Evolutionary conservation across 495 filamentous ascomycete species (phyloP), one percentile per base, ranked within the genome.

Genomic region (Penicillium canescens): DNA sequence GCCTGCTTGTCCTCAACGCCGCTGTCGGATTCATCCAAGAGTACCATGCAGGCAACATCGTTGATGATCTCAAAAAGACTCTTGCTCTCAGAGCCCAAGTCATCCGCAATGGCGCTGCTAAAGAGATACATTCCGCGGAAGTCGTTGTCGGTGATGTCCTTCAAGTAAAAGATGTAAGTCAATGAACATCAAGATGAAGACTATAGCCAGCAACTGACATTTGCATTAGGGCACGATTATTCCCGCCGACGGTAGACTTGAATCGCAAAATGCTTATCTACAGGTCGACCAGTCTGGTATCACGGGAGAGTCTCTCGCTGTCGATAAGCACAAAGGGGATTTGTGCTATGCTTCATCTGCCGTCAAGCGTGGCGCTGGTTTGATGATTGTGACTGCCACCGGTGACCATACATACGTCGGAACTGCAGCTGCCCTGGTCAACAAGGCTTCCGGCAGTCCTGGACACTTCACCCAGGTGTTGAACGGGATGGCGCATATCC

Each of bases 211-310:
- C 14, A 13, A 11, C 14, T 36, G 26, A 51, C 24, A 28, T 55
- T 63, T 12, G 13, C 10, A 38, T 14, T 40, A 79, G 78, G 91
- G 91, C 71, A 91, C 90, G 52, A 94, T 96, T 56, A 85, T 96
- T 68, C 87, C 91, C 44, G 92, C 91, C 60, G 92, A 96, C 69
- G 92, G 92, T 52, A 85, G 85, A 46, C 83, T 96, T 63, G 81
- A 92, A 53, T 89, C 87, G 64, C 84, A 89, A 40, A 82, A 85
- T 61, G 84, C 88, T 50, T 88, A 87, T 77, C 82, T 96, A 46
- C 90, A 95, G 68, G 86, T 96, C 55, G 92, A 96, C 72, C 92
- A 96, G 75, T 96, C 91, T 53, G 82, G 88, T 56, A 89, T 96
- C 63, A 96, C 92, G 28, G 92, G 92, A 54, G 92, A 96, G 75